Percentiles rank a stretch among this genome's conserved stretches.
Conservation (phyloP, 352 stramenopile species). For the Phytophthora brassicae region DNA sequence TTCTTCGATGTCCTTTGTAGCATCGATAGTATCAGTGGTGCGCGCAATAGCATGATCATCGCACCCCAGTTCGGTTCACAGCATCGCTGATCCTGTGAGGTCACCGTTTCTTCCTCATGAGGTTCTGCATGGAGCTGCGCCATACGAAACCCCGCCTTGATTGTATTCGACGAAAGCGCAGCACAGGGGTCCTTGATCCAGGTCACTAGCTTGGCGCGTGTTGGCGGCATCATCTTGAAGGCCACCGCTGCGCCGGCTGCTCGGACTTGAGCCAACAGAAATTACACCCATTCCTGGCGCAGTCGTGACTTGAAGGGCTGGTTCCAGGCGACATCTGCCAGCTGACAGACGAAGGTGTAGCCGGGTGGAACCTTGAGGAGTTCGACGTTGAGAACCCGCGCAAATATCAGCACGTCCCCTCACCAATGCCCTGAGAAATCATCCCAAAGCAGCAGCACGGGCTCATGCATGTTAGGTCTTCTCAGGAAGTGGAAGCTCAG, state of each 20-base stretch:
- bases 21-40: not conserved
- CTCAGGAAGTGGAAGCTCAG: slow-evolving; percentile 19
- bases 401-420: not conserved
- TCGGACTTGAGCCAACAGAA: not conserved
- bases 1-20: not conserved
- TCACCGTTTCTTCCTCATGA: too few species aligned
- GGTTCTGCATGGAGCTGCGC: too few species aligned
- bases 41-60: not conserved
- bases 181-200: slow-evolving; percentile 6
- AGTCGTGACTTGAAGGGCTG: slow-evolving; percentile 5
- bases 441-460: not conserved
- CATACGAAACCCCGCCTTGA: not conserved
- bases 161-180: not conserved
- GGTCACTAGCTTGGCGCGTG: not conserved
- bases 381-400: too few species aligned
- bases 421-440: slow-evolving; percentile 11
- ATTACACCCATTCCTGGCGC: not conserved
- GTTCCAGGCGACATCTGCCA: not conserved
- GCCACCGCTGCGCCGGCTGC: not conserved
- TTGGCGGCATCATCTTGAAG: slow-evolving; percentile 5
- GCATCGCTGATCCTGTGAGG: not conserved
- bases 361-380: too few species aligned
- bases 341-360: not conserved
- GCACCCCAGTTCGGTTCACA: not conserved
- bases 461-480: slow-evolving; percentile 2